A percentile compares a stretch with the other conserved stretches of the same genome.
phyloP scores from a whole-genome alignment of 2,329 filamentous ascomycete genomes.

The Penicillium sp. region DNA sequence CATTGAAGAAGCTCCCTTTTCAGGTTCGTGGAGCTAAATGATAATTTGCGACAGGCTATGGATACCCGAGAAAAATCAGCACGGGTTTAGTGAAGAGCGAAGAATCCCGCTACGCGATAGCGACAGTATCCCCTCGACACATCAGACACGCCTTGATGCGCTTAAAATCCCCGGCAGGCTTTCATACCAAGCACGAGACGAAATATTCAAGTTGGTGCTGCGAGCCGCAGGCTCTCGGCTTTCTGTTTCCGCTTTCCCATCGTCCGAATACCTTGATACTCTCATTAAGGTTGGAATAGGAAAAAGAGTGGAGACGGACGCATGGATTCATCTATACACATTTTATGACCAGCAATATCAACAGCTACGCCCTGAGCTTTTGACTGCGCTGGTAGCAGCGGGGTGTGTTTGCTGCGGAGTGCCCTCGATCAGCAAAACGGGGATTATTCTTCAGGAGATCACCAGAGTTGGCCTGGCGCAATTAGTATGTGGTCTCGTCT shows the following conservation, averaged over 20 bases:
- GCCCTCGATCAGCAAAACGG: constrained; percentile 15
- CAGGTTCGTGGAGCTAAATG: too few species aligned
- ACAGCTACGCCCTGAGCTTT: constrained; percentile 10
- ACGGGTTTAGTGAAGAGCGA: constrained; percentile 15
- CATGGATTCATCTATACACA: constrained; percentile 16
- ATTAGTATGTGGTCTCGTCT: neutral
- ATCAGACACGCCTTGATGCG: constrained; percentile 8
- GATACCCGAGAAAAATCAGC: constrained; percentile 17
- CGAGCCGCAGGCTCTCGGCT: constrained; percentile 12
- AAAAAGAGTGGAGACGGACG: constrained; percentile 16
- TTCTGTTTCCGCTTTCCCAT: constrained; percentile 15
- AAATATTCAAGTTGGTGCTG: constrained; percentile 15
- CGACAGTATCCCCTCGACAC: constrained; percentile 10
- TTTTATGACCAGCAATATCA: constrained; percentile 14
- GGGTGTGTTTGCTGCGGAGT: constrained; percentile 19
- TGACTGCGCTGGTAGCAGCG: constrained; percentile 11
- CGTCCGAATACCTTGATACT: constrained; percentile 17
- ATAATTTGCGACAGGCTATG: constrained; percentile 7
- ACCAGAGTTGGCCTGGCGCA: constrained; percentile 10
- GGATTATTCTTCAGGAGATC: constrained; percentile 18
- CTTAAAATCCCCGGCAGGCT: constrained; percentile 13
- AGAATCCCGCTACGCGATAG: constrained; percentile 13
- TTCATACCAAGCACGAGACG: constrained; percentile 10
- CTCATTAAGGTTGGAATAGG: constrained; percentile 17
- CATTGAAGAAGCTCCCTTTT: neutral